These are phyloP conservation scores for Phytophthora fragariaefolia DNA, from an alignment of 352 stramenopile species.

Conservation along the genomic window DNA sequence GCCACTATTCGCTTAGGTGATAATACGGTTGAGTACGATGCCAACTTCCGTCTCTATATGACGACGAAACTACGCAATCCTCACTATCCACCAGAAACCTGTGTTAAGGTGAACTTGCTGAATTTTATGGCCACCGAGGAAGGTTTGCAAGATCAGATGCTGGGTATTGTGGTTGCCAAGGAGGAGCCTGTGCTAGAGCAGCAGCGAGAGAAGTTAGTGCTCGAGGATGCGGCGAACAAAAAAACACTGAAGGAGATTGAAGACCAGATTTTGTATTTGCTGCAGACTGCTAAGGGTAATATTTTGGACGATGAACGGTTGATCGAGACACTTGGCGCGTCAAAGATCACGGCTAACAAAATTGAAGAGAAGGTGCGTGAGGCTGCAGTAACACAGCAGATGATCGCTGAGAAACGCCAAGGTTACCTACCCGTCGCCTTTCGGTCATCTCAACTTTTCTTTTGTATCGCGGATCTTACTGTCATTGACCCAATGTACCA, in stretches of 20 bases:
- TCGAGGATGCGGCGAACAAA: slow-evolving; percentile 95
- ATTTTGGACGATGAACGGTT: slow-evolving; percentile 96
- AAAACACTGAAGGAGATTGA: slow-evolving; percentile 96
- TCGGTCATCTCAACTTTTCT: slow-evolving; percentile 93
- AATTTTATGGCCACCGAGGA: slow-evolving; percentile 97
- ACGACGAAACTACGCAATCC: slow-evolving; percentile 95
- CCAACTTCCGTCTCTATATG: slow-evolving; percentile 94
- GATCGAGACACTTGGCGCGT: slow-evolving; percentile 94
- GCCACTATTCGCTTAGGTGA: slow-evolving; percentile 93
- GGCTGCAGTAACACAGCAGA: slow-evolving; percentile 91
- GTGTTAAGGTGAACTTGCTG: slow-evolving; percentile 96
- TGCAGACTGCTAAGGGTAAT: slow-evolving; percentile 94
- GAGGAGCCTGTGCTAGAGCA: slow-evolving; percentile 93
- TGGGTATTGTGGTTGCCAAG: slow-evolving; percentile 94
- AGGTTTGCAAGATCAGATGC: slow-evolving; percentile 96
- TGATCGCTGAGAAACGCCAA: slow-evolving; percentile 92
- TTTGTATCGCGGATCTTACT: slow-evolving; percentile 93
- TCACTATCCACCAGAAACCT: slow-evolving; percentile 95
- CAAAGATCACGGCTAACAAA: slow-evolving; percentile 93
- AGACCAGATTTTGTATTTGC: slow-evolving; percentile 95
- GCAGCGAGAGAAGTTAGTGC: slow-evolving; percentile 93
- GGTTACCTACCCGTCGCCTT: slow-evolving; percentile 94
- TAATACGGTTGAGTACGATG: slow-evolving; percentile 95
- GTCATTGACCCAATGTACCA: slow-evolving; percentile 97
- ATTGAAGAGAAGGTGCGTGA: slow-evolving; percentile 96